Conservation (phyloP, 371 early-diverging fungal genomes). For the Mucor piriformis region DNA sequence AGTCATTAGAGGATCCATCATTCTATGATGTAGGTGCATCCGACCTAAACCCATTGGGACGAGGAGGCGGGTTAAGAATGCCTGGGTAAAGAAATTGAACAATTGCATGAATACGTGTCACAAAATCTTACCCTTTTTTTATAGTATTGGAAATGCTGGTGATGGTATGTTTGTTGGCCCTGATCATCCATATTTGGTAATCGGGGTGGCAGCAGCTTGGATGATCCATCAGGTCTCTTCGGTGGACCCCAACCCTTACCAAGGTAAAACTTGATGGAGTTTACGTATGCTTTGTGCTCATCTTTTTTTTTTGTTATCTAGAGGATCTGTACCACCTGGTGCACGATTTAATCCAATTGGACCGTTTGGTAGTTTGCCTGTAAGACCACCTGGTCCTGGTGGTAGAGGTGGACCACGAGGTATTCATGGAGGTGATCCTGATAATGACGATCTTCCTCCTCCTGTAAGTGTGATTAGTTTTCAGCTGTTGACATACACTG, state of each 20-base stretch:
- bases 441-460: conserved; percentile 77
- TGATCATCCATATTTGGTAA: conserved; percentile 86
- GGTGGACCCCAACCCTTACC: conserved; percentile 60
- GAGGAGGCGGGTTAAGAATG: conserved; percentile 37
- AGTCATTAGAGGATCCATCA: conserved; percentile 29
- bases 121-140: conserved; percentile 2
- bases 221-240: conserved; percentile 43
- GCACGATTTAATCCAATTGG: conserved; percentile 94
- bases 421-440: conserved; percentile 70
- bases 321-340: conserved; percentile 90
- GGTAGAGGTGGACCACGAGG: conserved; percentile 53
- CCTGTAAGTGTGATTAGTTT: conserved; percentile 70
- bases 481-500: neutral
- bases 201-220: conserved; percentile 25
- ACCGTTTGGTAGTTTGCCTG: conserved; percentile 69
- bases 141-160: conserved; percentile 77
- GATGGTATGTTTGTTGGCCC: conserved; percentile 92
- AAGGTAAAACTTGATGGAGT: conserved; percentile 37
- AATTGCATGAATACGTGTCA: neutral
- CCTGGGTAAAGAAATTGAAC: conserved; percentile 40
- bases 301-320: conserved; percentile 50
- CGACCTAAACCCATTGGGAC: conserved; percentile 60
- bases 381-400: conserved; percentile 63
- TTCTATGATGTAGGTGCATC: conserved; percentile 56
- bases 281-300: neutral